Evolutionary conservation across 768 basidiomycete genomes (phyloP).

Genomic region (Hortiboletus flavorubellus): DNA sequence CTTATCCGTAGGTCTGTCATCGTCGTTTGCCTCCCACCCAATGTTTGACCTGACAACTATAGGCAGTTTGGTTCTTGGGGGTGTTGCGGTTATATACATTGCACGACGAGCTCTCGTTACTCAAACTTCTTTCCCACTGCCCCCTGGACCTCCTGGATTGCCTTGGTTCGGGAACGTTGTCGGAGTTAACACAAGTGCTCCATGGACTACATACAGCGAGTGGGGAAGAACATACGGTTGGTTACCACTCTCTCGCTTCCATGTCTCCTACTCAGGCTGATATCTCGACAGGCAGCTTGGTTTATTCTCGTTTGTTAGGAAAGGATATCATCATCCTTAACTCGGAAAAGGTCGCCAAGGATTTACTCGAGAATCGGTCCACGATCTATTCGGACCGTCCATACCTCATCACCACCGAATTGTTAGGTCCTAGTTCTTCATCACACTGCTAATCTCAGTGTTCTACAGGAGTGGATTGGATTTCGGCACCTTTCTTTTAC

Average conservation of each 20-base stretch:
- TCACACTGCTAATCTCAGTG: neutral
- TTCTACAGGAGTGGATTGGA: neutral
- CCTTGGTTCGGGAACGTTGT: conserved; percentile 5
- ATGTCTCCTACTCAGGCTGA: neutral
- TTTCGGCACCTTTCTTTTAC: neutral
- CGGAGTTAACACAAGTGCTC: neutral
- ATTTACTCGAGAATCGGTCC: conserved; percentile 5
- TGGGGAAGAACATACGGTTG: conserved; percentile 11
- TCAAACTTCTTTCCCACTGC: neutral
- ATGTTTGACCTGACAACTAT: conserved; percentile 1
- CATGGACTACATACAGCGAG: conserved; percentile 9
- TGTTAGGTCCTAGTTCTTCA: neutral
- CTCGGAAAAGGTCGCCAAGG: conserved; percentile 4
- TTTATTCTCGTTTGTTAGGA: neutral
- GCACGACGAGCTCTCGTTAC: neutral
- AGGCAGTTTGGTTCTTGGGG: neutral
- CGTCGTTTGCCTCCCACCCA: neutral
- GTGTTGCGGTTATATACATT: neutral
- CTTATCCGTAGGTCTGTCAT: neutral
- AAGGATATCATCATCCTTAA: conserved; percentile 11
- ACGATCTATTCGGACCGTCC: conserved; percentile 10
- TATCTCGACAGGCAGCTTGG: neutral
- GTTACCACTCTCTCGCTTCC: neutral
- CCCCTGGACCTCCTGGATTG: conserved; percentile 10
- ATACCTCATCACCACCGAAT: neutral